These are phyloP conservation scores for Lunasporangiospora selenospora DNA, from an alignment of 192 early-diverging fungal species.

Conservation along the genomic window DNA sequence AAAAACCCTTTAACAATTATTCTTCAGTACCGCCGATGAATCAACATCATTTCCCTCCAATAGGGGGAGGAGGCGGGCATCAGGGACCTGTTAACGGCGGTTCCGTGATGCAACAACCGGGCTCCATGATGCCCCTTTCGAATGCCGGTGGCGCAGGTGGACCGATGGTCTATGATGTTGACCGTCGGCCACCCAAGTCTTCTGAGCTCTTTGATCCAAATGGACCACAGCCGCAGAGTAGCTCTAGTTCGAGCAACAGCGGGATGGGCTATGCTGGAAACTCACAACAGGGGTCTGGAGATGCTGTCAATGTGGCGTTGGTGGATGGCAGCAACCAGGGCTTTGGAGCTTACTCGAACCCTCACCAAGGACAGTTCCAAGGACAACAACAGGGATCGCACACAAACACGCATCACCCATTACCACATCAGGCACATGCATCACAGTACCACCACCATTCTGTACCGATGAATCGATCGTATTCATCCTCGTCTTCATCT, in stretches of 20 bases:
- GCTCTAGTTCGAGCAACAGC: too few relatives aligned
- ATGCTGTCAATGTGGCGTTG: too few relatives aligned
- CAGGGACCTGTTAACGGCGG: background rate
- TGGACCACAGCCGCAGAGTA: slow-evolving; percentile 10
- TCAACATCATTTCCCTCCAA: slow-evolving; percentile 7
- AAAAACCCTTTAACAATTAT: slow-evolving; percentile 21
- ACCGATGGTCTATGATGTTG: slow-evolving; percentile 20
- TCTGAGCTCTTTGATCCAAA: slow-evolving; percentile 40
- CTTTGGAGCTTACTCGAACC: background rate
- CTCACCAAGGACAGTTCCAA: slow-evolving; percentile 13
- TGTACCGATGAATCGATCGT: slow-evolving; percentile 35
- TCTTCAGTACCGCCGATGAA: slow-evolving; percentile 6
- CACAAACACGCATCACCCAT: background rate
- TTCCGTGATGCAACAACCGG: too few relatives aligned
- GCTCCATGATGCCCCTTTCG: background rate
- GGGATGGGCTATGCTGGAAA: too few relatives aligned
- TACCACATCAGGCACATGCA: background rate
- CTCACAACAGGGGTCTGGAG: too few relatives aligned
- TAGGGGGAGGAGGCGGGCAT: slow-evolving; percentile 5
- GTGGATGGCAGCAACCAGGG: slow-evolving; percentile 9
- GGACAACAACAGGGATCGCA: slow-evolving; percentile 8
- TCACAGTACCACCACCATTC: slow-evolving; percentile 1
- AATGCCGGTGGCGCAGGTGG: too few relatives aligned
- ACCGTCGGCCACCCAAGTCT: slow-evolving; percentile 40
- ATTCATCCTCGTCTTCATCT: slow-evolving; percentile 34